Base-by-base conservation (phyloP, 202 grass and related monocot species). In the Thinopyrum obtusiflorum region DNA sequence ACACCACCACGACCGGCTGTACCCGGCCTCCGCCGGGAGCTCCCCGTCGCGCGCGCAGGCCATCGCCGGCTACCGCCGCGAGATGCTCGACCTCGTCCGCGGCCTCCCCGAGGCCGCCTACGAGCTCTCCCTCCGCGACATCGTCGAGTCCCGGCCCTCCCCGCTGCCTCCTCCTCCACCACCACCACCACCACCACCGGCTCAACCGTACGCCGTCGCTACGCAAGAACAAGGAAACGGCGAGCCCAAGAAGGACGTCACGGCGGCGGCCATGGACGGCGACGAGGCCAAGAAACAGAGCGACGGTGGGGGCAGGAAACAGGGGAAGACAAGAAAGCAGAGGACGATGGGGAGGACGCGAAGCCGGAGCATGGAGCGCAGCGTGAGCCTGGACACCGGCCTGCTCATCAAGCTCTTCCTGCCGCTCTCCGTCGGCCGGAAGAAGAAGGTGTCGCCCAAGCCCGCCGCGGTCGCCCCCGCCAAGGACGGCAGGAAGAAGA, bases 121-220 rank as follows among this genome's bases (percentile, higher is more conserved):
- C 80, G 95, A 97, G 92, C 90, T 97, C 53, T 94, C 95, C 7
- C 87, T 97, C 68, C 92, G 92, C 65, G 95, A 97, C 86, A 89
- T 97, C 74, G 95, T 97, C 40, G 91, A 94, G 81, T 13, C 51
- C 44, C 47, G 73, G 2, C 2, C 68, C 9, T 20, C 78, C 2
- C 20, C 68, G 5, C 33, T 46, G 0, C 29, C 68, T 2, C 49
- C 57, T 4, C 49, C 29, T 1, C 64, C 33, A 5, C 46, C 47
- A 0, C 61, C 28, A 0, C 31, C 37, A 0, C 39, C 37, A 10
- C 70, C 70, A 40, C 65, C 32, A 0, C 36, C 40, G 72, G 0
- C 70, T 5, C 24, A 49, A 0, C 46, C 28, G 0, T 2, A 47
- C 1, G 10, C 65, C 6, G 20, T 69, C 10, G 5, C 13, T 7